Conservation (phyloP, 768 basidiomycete genomes). For the Phylloporus scabripes region DNA sequence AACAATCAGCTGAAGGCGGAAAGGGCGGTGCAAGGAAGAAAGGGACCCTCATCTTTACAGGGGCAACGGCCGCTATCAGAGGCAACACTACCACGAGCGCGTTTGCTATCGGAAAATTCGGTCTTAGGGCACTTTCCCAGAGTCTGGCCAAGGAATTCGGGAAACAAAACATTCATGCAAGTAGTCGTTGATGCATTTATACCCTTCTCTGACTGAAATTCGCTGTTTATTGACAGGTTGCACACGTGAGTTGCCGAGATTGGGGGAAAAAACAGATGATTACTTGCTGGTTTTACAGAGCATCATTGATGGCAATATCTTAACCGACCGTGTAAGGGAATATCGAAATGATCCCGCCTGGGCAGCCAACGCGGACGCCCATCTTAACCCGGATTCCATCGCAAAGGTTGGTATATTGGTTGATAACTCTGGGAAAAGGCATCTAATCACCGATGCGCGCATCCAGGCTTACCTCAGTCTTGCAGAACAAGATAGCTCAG, state of each 20-base stretch:
- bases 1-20: slow-evolving; percentile 38
- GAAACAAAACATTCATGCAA: slow-evolving; percentile 67
- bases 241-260: slow-evolving; percentile 48
- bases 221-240: slow-evolving; percentile 36
- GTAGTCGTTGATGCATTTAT: slow-evolving; percentile 2
- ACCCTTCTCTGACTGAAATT: neutral
- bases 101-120: slow-evolving; percentile 62
- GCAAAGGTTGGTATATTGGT: slow-evolving; percentile 45
- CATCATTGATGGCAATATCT: slow-evolving; percentile 62
- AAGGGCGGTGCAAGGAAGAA: slow-evolving; percentile 43
- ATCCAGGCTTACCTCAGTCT: slow-evolving; percentile 61
- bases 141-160: slow-evolving; percentile 73
- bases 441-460: neutral
- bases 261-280: neutral
- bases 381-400: slow-evolving; percentile 62
- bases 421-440: neutral
- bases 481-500: slow-evolving; percentile 60
- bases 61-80: slow-evolving; percentile 61
- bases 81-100: slow-evolving; percentile 58
- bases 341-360: slow-evolving; percentile 32
- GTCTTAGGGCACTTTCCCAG: slow-evolving; percentile 57
- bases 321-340: slow-evolving; percentile 34
- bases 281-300: slow-evolving; percentile 34
- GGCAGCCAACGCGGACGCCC: slow-evolving; percentile 41
- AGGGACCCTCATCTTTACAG: slow-evolving; percentile 67